Percentiles rank a stretch among this genome's conserved stretches.
phyloP scores from a whole-genome alignment of 83 land plant genomes.

The Thuja plicata region DNA sequence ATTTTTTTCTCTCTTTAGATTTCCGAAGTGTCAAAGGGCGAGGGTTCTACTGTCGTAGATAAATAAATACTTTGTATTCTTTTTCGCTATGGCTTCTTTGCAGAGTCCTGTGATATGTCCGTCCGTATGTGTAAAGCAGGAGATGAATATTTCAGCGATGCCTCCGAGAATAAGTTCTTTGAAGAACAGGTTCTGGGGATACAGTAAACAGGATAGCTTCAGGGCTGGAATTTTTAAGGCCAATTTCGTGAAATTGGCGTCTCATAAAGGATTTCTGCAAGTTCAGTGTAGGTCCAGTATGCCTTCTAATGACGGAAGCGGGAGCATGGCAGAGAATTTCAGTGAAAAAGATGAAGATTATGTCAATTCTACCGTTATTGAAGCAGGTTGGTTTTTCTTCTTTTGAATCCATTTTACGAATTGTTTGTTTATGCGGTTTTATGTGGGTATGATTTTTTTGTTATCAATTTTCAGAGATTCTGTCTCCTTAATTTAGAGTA shows the following conservation, averaged over 20 bases:
- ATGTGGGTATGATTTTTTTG: background rate
- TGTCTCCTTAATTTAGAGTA: background rate
- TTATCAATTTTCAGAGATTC: no score
- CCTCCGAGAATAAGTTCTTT: background rate
- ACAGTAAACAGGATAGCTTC: conserved; percentile 4
- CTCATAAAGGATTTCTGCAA: background rate
- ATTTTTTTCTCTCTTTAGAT: background rate
- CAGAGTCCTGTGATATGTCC: conserved; percentile 14
- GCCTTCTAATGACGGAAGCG: conserved; percentile 65
- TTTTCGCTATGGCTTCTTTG: conserved; percentile 4
- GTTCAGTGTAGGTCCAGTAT: conserved; percentile 42
- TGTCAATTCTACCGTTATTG: conserved; percentile 75
- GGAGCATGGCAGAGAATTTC: conserved; percentile 70
- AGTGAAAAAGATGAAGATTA: conserved; percentile 79
- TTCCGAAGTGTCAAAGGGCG: background rate
- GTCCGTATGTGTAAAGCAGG: background rate
- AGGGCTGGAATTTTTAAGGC: conserved; percentile 1
- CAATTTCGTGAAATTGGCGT: background rate
- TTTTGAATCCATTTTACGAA: background rate
- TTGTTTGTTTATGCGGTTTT: no score
- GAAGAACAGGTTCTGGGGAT: conserved; percentile 40
- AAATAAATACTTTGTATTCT: no score
- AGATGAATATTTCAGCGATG: background rate
- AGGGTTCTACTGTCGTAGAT: background rate
- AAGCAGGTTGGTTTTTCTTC: conserved; percentile 51